These are phyloP conservation scores for Candida sp. DNA, from an alignment of 1,139 yeast genomes.

Conservation along the genomic window DNA sequence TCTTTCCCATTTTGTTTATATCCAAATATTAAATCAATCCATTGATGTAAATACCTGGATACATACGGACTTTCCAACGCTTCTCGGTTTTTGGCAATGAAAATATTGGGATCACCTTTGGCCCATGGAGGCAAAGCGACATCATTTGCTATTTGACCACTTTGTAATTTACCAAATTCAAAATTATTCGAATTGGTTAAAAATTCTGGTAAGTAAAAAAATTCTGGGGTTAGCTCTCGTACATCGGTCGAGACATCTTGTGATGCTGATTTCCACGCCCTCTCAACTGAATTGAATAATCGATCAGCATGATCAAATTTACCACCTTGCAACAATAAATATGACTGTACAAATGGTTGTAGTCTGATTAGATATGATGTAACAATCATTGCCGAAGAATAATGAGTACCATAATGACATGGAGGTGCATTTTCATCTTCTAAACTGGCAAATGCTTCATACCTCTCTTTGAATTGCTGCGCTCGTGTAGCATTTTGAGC, in stretches of 20 bases:
- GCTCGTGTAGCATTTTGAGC: slow-evolving; percentile 67
- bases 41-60: slow-evolving; percentile 65
- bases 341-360: slow-evolving; percentile 78
- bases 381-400: slow-evolving; percentile 90
- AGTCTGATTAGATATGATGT: slow-evolving; percentile 72
- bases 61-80: slow-evolving; percentile 83
- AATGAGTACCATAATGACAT: slow-evolving; percentile 89
- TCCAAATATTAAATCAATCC: slow-evolving; percentile 87
- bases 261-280: slow-evolving; percentile 80
- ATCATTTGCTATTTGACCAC: slow-evolving; percentile 53
- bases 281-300: slow-evolving; percentile 63
- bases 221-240: slow-evolving; percentile 81
- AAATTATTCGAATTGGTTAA: slow-evolving; percentile 59
- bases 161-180: slow-evolving; percentile 67
- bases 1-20: slow-evolving; percentile 68
- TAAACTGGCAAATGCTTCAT: slow-evolving; percentile 59
- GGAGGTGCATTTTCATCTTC: slow-evolving; percentile 58
- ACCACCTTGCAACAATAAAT: slow-evolving; percentile 77
- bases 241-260: slow-evolving; percentile 81
- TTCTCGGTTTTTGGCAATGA: slow-evolving; percentile 70
- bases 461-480: slow-evolving; percentile 62
- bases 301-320: slow-evolving; percentile 86
- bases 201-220: slow-evolving; percentile 77
- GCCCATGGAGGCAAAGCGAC: slow-evolving; percentile 85
- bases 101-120: slow-evolving; percentile 64